These are phyloP conservation scores for Arthroderma sp. DNA, from an alignment of 2,329 filamentous ascomycete genomes.

Conservation along the genomic window DNA sequence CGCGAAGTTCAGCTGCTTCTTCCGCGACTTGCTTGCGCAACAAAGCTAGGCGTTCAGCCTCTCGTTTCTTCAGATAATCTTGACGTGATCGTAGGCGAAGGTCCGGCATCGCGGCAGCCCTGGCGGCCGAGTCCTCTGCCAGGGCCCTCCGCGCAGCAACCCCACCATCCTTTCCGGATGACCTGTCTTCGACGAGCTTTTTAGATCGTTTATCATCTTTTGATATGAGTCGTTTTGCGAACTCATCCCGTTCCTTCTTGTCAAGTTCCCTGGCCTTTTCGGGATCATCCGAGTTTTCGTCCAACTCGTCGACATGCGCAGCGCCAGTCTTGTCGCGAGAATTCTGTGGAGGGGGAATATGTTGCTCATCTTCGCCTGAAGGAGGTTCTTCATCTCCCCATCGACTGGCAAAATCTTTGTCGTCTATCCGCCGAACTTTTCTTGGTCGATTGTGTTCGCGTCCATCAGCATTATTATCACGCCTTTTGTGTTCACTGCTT, in stretches of 20 bases:
- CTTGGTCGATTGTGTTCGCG: conserved; percentile 33
- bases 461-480: conserved; percentile 28
- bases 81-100: conserved; percentile 74
- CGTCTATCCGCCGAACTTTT: conserved; percentile 40
- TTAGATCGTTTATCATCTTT: conserved; percentile 61
- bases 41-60: conserved; percentile 73
- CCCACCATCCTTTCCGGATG: conserved; percentile 44
- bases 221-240: conserved; percentile 60
- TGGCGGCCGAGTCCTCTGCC: conserved; percentile 55
- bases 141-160: conserved; percentile 50
- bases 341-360: conserved; percentile 43
- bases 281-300: conserved; percentile 44
- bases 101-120: conserved; percentile 63
- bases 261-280: conserved; percentile 53
- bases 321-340: background rate
- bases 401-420: conserved; percentile 56
- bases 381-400: conserved; percentile 65
- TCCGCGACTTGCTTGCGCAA: conserved; percentile 81
- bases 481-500: conserved; percentile 26
- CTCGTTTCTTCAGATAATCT: conserved; percentile 86
- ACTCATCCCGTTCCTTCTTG: conserved; percentile 63
- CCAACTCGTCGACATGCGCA: conserved; percentile 40
- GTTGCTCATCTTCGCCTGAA: conserved; percentile 26
- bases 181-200: conserved; percentile 52
- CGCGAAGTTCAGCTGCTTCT: conserved; percentile 67